Evolutionary conservation across 495 filamentous ascomycete genomes (phyloP), one percentile per base, ranked within the genome.

Genomic region (Penicillium turbatum): DNA sequence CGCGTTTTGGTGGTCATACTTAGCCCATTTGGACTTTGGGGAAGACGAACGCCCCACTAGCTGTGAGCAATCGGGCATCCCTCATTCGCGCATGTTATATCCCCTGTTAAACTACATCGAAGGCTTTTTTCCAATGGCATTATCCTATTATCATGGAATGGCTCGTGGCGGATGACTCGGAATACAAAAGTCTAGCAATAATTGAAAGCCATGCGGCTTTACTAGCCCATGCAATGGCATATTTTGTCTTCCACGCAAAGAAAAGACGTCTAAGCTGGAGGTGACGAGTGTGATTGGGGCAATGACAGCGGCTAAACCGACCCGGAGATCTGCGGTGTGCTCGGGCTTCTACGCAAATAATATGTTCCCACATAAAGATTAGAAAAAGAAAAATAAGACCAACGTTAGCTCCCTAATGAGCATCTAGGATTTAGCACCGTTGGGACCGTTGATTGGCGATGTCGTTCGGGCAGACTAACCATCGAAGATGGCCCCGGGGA

Each of bases 1-100:
- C 38, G 38, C 57, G 53, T 55, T 44, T 15, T 5, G 35, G 15
- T 48, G 17, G 19, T 35, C 48, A 43, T 43, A 42, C 38, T 34
- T 42, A 51, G 48, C 38, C 30, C 9, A 27, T 38, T 35, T 55
- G 31, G 32, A 29, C 13, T 12, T 26, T 48, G 12, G 46, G 42
- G 56, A 54, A 55, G 49, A 60, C 38, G 43, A 43, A 30, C 17
- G 53, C 55, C 59, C 62, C 59, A 62, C 55, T 45, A 31, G 31
- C n/a, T n/a, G 35, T 27, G 53, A 60, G 38, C 36, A 57, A 59
- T 57, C 37, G 32, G 17, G 12, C 37, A 36, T 46, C 15, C 51
- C 43, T 64, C 21, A 60, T 62, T 65, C 51, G 59, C 42, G 53
- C 51, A 31, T 54, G 38, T 21, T 52, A 49, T 42, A 15, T 29